phyloP scores from a whole-genome alignment of 2,329 filamentous ascomycete species.

The Penicillium sp. region DNA sequence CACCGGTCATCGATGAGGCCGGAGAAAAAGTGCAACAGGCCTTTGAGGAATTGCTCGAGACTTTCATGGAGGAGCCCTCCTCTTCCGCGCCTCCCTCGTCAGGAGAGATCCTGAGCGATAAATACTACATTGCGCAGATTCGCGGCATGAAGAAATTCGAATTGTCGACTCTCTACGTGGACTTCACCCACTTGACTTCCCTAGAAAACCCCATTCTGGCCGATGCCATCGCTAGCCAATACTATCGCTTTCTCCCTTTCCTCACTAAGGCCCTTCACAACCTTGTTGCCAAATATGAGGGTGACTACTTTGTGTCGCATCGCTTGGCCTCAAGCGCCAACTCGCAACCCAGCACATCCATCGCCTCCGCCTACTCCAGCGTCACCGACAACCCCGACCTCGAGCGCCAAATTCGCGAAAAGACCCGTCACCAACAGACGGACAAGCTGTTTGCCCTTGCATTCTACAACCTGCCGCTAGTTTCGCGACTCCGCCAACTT shows the following conservation, averaged over 20 bases:
- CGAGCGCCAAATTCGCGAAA: constrained; percentile 61
- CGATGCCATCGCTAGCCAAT: constrained; percentile 83
- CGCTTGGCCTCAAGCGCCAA: constrained; percentile 75
- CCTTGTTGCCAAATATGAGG: constrained; percentile 91
- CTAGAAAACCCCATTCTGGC: constrained; percentile 81
- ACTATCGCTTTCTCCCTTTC: constrained; percentile 94
- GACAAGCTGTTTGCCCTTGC: constrained; percentile 94
- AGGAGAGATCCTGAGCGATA: constrained; percentile 61
- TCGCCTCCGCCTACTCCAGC: constrained; percentile 62
- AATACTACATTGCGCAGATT: constrained; percentile 70
- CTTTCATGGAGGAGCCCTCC: constrained; percentile 61
- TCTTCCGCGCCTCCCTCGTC: constrained; percentile 59
- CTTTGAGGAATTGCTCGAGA: constrained; percentile 68
- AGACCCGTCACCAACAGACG: constrained; percentile 90
- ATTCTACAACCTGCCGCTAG: constrained; percentile 89
- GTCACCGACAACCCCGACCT: constrained; percentile 63
- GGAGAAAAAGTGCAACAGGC: constrained; percentile 66
- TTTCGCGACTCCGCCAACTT: constrained; percentile 82
- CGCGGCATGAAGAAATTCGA: constrained; percentile 65
- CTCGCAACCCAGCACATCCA: constrained; percentile 69
- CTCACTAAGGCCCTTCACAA: constrained; percentile 87
- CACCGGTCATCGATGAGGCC: constrained; percentile 63
- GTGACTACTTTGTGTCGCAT: constrained; percentile 91
- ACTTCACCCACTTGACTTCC: constrained; percentile 75
- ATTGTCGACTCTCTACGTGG: constrained; percentile 69